These are phyloP conservation scores for Hemisphaericaspora subhashii DNA, from an alignment of 1,139 yeast genomes.

Conservation along the genomic window DNA sequence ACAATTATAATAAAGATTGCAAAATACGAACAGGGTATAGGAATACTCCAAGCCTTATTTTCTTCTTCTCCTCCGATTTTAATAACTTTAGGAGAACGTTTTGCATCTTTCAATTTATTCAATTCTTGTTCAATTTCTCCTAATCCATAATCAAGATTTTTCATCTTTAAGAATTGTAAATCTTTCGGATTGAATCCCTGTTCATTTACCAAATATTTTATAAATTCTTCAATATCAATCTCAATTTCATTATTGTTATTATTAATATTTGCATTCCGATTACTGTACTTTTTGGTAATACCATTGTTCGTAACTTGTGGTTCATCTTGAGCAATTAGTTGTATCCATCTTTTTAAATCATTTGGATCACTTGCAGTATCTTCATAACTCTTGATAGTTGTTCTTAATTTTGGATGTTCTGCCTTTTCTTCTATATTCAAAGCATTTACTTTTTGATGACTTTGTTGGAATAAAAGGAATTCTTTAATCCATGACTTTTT, in stretches of 20 bases:
- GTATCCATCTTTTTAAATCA: constrained; percentile 28
- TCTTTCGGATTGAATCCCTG: constrained; percentile 32
- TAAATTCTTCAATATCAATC: constrained; percentile 31
- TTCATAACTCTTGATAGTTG: constrained; percentile 25
- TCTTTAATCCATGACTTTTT: constrained; percentile 20
- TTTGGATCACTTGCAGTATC: constrained; percentile 23
- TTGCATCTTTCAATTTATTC: constrained; percentile 25
- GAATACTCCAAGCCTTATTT: not conserved
- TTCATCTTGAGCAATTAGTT: constrained; percentile 20
- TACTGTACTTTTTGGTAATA: constrained; percentile 2
- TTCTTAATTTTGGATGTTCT: constrained; percentile 11
- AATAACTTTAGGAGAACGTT: constrained; percentile 20
- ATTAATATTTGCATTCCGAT: not conserved
- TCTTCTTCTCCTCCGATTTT: constrained; percentile 37
- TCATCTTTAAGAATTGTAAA: constrained; percentile 25
- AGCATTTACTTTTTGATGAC: constrained; percentile 2
- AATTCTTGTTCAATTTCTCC: constrained; percentile 41
- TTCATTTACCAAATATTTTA: constrained; percentile 26
- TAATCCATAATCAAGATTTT: constrained; percentile 34
- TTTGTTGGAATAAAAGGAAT: constrained; percentile 14
- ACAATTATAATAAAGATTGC: constrained; percentile 7
- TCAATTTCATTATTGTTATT: constrained; percentile 13
- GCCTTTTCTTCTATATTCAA: not conserved
- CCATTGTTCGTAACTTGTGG: constrained; percentile 4
- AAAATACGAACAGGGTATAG: constrained; percentile 7